Evolutionary conservation across 352 stramenopile species (phyloP), one percentile per base, ranked within the genome.

Genomic region (Phytopythium mirpurense): DNA sequence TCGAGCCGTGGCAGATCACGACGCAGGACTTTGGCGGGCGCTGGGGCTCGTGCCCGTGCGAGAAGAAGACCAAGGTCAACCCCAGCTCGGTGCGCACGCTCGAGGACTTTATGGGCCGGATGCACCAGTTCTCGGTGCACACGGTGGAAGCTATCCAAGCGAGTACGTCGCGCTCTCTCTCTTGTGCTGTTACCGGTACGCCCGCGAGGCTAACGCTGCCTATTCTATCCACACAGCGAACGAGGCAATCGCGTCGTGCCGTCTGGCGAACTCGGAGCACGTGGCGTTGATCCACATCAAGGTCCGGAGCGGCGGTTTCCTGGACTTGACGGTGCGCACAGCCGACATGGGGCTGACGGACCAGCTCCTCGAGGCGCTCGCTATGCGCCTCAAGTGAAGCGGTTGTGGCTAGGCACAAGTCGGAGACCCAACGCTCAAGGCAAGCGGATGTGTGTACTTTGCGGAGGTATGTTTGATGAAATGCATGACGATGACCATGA

Each of bases 221-320:
- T 57, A 3, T 67, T n/a, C 48, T 21, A n/a, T 29, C 19, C 38
- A 36, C 41, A 36, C 46, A 93, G 83, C 85, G 14, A 95, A 92
- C 65, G 85, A 95, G 72, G 85, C 84, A 42, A 95, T 95, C 59
- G 81, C 85, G 23, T 74, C 83, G 35, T 86, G 72, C 16, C 83
- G 85, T 34, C 57, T 95, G 23, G 68, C 67, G 36, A 89, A 90
- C 67, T 90, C 85, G 49, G 83, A 95, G 54, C 77, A 88, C 51
- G 78, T 93, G 12, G 79, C 72, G 55, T 64, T 95, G 61, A 86
- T 95, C 59, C 85, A 95, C 67, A 72, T 88, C 43, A 95, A 95
- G 64, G 68, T 95, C 54, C 85, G 85, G 47, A 90, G 62, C 32
- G 83, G 78, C 23, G 85, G 81, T 27, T 93, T 93, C 54, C 58